Base-by-base conservation (phyloP, 176 grass and related monocot genomes). In the Urochloa ruziziensis region DNA sequence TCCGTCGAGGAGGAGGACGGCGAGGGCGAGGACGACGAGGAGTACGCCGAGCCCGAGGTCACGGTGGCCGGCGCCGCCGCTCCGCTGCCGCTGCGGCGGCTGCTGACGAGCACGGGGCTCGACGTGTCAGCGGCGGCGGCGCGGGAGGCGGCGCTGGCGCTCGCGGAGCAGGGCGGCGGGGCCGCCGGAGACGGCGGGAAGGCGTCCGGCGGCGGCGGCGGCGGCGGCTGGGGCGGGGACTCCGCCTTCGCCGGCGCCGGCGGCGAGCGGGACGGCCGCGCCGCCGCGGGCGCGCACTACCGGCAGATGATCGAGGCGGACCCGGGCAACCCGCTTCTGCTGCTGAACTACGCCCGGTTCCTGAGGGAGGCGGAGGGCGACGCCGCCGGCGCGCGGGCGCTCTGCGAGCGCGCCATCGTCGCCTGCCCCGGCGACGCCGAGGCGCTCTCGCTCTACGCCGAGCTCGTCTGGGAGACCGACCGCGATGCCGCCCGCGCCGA, bases 321-420 rank as follows among this genome's bases (percentile, higher is more conserved):
- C 73, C 89, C 92, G 39, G 28, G 52, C 27, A 91, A 91, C 84
- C 42, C 92, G 34, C 77, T 94, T 65, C 67, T 89, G 43, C 84
- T 94, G 3, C 67, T 73, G 4, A 94, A 94, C 79, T 94, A 94
- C 78, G 86, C 89, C 7, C 65, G 71, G 80, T 94, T 89, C 81
- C 79, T 94, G 60, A 87, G 73, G 48, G 79, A 93, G 63, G 91
- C 89, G 35, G 52, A 48, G 2, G 84, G 89, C 32, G 77, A 94
- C 74, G 59, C 59, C 2, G 77, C 4, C 27, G 63, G 84, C 51
- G 89, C 92, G 66, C 86, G 49, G 36, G 81, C 87, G 83, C 89
- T 70, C 86, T 91, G 77, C 77, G 92, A 91, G 89, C 71, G 89
- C 59, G 84, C 92, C 62, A 91, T 94, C 80, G 24, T 94, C 39